Evolutionary conservation across 2,329 filamentous ascomycete species (phyloP).

Genomic region (Emericellopsis cladophorae): DNA sequence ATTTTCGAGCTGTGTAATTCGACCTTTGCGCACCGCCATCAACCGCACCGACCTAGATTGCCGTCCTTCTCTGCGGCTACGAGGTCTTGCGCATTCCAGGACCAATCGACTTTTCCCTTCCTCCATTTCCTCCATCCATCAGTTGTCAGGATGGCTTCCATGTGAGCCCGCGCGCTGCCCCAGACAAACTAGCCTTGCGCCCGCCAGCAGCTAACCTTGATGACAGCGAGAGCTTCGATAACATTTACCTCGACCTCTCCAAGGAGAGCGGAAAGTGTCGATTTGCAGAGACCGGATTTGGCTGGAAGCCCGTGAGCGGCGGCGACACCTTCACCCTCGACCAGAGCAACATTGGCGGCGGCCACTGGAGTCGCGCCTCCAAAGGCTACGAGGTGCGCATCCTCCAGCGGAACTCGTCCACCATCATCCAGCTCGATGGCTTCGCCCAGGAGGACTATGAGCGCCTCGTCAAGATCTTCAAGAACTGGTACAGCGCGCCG

Average conservation of each 20-base stretch:
- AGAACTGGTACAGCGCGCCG: constrained; percentile 93
- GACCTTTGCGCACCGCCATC: no score
- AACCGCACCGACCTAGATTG: no score
- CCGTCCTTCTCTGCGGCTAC: no score
- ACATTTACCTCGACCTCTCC: constrained; percentile 91
- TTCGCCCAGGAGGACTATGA: constrained; percentile 94
- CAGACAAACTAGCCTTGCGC: background rate
- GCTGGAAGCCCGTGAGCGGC: constrained; percentile 82
- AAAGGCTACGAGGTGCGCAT: constrained; percentile 93
- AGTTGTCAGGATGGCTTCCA: background rate
- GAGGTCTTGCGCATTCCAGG: no score
- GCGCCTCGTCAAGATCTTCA: constrained; percentile 83
- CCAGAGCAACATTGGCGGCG: constrained; percentile 68
- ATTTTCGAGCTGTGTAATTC: no score
- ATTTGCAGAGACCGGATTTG: constrained; percentile 86
- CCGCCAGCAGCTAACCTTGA: background rate
- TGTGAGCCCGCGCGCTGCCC: background rate
- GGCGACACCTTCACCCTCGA: constrained; percentile 93
- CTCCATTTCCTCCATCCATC: background rate
- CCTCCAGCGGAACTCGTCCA: constrained; percentile 67
- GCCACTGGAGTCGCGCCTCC: constrained; percentile 89
- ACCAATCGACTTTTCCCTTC: background rate
- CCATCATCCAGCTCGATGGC: constrained; percentile 85
- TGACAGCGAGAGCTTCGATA: constrained; percentile 79
- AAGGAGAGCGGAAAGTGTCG: constrained; percentile 87